Base-by-base conservation (phyloP, 352 stramenopile genomes). In the Aphanomyces invadans region DNA sequence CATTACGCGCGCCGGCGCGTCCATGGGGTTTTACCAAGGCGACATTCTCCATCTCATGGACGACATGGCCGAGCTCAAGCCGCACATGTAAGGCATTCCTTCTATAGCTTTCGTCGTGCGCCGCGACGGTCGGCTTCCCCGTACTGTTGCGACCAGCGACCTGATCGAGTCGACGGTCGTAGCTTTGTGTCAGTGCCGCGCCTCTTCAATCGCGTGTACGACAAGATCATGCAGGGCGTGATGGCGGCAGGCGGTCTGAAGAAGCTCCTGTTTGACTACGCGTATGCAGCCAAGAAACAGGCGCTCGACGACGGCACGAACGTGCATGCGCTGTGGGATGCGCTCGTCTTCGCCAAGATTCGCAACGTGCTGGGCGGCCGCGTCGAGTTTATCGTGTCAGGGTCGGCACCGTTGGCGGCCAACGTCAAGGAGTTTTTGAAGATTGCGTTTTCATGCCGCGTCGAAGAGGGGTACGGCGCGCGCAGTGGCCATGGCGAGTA, bases 401-500 rank as follows among this genome's bases (percentile, higher is more conserved):
- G 96, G 21, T 97, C 90, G 15, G 96, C 96, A 19, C 95, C 96
- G 1, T 73, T 99, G 29, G 87, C 81, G 17, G 73, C 83, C 32
- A 88, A 95, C 29, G 92, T 98, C 9, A 97, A 98, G 83, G 89
- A 89, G n/a, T 98, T 98, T 71, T 92, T 98, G 71, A 91, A 97
- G 66, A 95, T 97, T 64, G 79, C 98, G 33, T 88, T 99, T 57
- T 90, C 88, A 64, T 88, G 89, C 48, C 81, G 86, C 42, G 88
- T 99, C 2, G 73, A 97, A 1, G 92, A 98, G 73, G 96, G 96
- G 45, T 98, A 98, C 73, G 10, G 25, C 56, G 21, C 29, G 23
- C 46, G 15, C 21, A 1, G n/a, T n/a, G n/a, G n/a, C n/a, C n/a
- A n/a, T n/a, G n/a, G n/a, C n/a, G n/a, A n/a, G n/a, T 56, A 62